Base-by-base conservation (phyloP, 768 basidiomycete species). In the Auriscalpium orientale region DNA sequence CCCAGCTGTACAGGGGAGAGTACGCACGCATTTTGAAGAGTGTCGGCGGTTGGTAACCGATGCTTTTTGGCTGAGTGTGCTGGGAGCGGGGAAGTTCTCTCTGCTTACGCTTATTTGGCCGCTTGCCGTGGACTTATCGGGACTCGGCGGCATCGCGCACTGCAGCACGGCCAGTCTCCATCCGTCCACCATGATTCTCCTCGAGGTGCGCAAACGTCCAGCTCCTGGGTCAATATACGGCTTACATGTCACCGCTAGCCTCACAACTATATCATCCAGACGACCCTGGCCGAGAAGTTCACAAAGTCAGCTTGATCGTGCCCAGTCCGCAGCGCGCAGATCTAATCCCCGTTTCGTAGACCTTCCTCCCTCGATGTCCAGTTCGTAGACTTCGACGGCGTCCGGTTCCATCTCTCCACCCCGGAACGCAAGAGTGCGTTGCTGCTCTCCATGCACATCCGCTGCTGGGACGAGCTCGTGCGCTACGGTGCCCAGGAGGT, bases 331-430 rank as follows among this genome's bases (percentile, higher is more conserved):
- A n/a, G 34, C 52, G 54, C 58, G 49, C 21, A 43, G 13, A 46
- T 61, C 57, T 59, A 36, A 57, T 54, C 58, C 28, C 22, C 21
- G 53, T 33, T 48, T 34, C 54, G 20, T 68, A 99, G 95, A 70
- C 93, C 95, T 13, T 83, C 89, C 7, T 84, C 89, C 34, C 77
- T 98, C 58, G 97, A 99, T 74, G 88, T 98, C 55, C 83, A 91
- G 56, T 99, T 99, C 64, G 97, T 98, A 53, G 97, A 99, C 73
- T 99, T 93, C 63, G 97, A 99, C 68, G 89, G 92, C 49, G 94
- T 98, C 53, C 83, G 93, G 46, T 99, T 98, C 74, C 95, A 89
- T 70, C 73, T 98, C 48, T 90, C 90, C 13, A 94, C 94, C 0
- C 89, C 89, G 3, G 83, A 89, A 21, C 84, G 87, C 67, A 91